These are phyloP conservation scores for Pyrenophora seminiperda DNA, from an alignment of 2,329 filamentous ascomycete species.

Conservation along the genomic window DNA sequence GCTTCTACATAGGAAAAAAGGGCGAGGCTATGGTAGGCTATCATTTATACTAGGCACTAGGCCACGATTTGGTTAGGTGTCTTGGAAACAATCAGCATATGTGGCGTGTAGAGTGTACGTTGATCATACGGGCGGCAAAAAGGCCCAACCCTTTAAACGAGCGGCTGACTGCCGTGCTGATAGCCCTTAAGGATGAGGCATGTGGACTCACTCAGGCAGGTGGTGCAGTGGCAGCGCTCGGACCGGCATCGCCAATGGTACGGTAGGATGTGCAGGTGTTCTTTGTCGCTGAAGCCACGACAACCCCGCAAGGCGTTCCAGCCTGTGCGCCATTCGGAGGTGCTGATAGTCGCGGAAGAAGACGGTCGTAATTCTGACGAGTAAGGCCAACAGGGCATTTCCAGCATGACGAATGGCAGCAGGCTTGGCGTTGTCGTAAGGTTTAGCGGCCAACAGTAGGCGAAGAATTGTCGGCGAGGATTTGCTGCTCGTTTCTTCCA, in stretches of 20 bases:
- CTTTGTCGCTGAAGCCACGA: slow-evolving; percentile 10
- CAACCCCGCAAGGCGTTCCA: slow-evolving; percentile 12
- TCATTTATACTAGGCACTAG: slow-evolving; percentile 6
- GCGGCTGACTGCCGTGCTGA: slow-evolving; percentile 7
- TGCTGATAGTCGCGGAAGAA: slow-evolving; percentile 15
- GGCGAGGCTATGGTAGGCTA: slow-evolving; percentile 12
- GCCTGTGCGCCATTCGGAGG: slow-evolving; percentile 1
- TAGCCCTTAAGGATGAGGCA: slow-evolving; percentile 6
- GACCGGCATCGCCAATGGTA: slow-evolving; percentile 4
- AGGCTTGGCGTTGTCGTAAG: slow-evolving; percentile 11
- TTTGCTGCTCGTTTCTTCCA: slow-evolving; percentile 17
- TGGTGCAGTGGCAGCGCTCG: slow-evolving; percentile 1
- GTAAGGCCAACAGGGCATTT: slow-evolving; percentile 4
- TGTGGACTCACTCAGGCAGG: not conserved
- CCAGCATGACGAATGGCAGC: slow-evolving; percentile 27
- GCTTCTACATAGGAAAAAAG: slow-evolving; percentile 39
- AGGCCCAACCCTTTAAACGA: slow-evolving; percentile 18
- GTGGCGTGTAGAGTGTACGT: slow-evolving; percentile 32
- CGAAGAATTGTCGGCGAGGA: slow-evolving; percentile 42
- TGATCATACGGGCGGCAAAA: slow-evolving; percentile 21
- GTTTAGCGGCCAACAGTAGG: slow-evolving; percentile 29
- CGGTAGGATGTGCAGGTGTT: slow-evolving; percentile 7
- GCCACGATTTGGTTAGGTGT: slow-evolving; percentile 23
- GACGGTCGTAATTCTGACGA: slow-evolving; percentile 9
- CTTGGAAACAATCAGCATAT: slow-evolving; percentile 2